Evolutionary conservation across 306 rosid species (phyloP).

Genomic region (Potentilla sterilis): DNA sequence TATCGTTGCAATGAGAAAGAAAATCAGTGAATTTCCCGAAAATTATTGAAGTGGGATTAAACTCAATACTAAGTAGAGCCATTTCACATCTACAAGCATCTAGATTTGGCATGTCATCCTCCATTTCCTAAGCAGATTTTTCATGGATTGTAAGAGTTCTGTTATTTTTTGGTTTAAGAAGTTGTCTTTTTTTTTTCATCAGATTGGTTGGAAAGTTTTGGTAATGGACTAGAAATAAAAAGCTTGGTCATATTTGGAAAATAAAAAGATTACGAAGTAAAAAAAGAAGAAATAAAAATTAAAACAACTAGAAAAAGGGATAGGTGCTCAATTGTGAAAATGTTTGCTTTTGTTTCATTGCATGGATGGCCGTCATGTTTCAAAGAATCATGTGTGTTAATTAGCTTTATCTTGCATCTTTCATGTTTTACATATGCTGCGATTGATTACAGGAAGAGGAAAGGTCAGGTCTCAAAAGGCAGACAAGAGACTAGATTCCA

Average conservation of each 20-base stretch:
- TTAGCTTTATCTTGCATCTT: conserved; percentile 7
- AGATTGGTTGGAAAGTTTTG: not conserved
- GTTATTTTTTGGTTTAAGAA: not conserved
- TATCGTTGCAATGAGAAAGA: not conserved
- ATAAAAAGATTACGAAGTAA: not conserved
- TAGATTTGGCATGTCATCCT: not conserved
- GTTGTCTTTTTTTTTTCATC: not conserved
- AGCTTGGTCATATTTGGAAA: not conserved
- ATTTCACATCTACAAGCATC: not conserved
- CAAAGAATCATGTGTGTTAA: not conserved
- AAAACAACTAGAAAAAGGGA: not conserved
- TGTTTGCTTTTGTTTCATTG: not conserved
- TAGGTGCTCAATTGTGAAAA: not conserved
- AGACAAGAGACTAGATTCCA: conserved; percentile 36
- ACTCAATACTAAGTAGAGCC: not conserved
- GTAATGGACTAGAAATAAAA: not conserved
- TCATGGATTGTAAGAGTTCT: not conserved
- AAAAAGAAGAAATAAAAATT: not conserved
- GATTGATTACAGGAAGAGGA: conserved; percentile 52
- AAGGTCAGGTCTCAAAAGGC: conserved; percentile 43
- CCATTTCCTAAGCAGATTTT: not conserved
- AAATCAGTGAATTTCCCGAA: not conserved
- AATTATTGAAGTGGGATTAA: not conserved
- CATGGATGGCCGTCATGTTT: not conserved
- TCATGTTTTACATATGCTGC: conserved; percentile 1